Base-by-base conservation (phyloP, 495 filamentous ascomycete species). In the Penicillium fimorum region DNA sequence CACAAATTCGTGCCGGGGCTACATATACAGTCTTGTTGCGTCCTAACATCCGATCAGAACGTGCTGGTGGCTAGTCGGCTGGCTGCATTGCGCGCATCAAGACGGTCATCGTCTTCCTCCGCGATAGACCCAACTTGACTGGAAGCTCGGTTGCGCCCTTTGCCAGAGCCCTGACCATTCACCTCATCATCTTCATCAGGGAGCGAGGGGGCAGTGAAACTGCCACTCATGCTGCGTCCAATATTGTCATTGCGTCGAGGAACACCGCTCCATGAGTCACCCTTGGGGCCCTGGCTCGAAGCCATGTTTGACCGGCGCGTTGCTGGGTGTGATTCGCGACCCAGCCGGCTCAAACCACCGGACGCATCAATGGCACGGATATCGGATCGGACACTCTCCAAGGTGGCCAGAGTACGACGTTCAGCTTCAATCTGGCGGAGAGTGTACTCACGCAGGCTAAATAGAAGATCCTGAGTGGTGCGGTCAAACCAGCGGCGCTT, bases 231-330 rank as follows among this genome's bases (percentile, higher is more conserved):
- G 67, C 86, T 89, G 58, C 93, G 79, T 56, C 83, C 86, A 49
- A 90, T 69, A n/a, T 82, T 87, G 64, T 92, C 90, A 35, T 81
- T 79, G 58, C 92, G 81, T 58, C 94, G 83, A 18, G 91, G 90
- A 30, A 96, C 90, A 32, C 95, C 95, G 64, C 91, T 96, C 94
- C 94, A 98, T 9, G 95, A 88, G 69, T 98, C 94, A 5, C 95
- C 94, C 73, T 92, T 91, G 13, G 94, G 92, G 2, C 95, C 95
- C 71, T 98, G 94, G 63, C 87, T 92, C 6, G 88, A 87, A 4
- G 87, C 85, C 42, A 96, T 67, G 66, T 89, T 96, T 20, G 88
- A 66, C 47, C 92, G 84, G 45, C 94, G 82, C 17, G 76, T 75
- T 7, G 86, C 75, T 0, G 94, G 92, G 66, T 96, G 92, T 27